Base-by-base conservation (phyloP, 1,139 yeast species). In the Taphrina confusa region DNA sequence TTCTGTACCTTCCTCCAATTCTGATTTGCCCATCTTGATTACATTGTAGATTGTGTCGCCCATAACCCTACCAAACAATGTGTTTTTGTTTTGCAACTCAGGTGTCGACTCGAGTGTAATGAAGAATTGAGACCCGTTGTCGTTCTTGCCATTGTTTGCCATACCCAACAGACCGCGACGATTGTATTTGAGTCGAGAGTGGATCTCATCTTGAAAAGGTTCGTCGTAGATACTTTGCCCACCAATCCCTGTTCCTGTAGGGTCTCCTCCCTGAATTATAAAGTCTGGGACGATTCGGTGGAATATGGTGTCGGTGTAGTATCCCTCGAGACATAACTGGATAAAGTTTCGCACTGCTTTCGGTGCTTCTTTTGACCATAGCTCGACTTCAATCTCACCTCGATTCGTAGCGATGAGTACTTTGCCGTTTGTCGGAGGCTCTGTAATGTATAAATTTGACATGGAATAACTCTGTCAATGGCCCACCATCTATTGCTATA, bases 331-430 rank as follows among this genome's bases (percentile, higher is more conserved):
- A 64, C 86, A 81, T 47, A 75, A 74, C 60, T 76, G 75, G 14
- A 86, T 68, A 65, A 87, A 84, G 49, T 69, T 68, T 45, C 78
- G 71, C 33, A 80, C 68, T 0, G 82, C 79, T 0, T 66, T 64
- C 0, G 94, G 91, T 2, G 81, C 72, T 68, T 87, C 90, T 65
- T 82, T 82, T 25, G 91, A 87, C 85, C 87, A 87, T 9, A 87
- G 69, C 57, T 82, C 89, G 1, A 87, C 69, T 44, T 78, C 81
- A 0, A 87, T 72, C 0, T 74, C 71, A 0, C 95, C 95, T 62
- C 82, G 83, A 11, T 81, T 73, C 1, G 94, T 85, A 11, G 70
- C 65, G 2, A 87, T 66, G 12, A 76, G 69, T 20, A 84, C 84
- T 64, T 79, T 79, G 25, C 64, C 64, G 18, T 54, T 34, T 16